Evolutionary conservation across 495 filamentous ascomycete species (phyloP), one percentile per base, ranked within the genome.

Genomic region (Physcia stellaris): DNA sequence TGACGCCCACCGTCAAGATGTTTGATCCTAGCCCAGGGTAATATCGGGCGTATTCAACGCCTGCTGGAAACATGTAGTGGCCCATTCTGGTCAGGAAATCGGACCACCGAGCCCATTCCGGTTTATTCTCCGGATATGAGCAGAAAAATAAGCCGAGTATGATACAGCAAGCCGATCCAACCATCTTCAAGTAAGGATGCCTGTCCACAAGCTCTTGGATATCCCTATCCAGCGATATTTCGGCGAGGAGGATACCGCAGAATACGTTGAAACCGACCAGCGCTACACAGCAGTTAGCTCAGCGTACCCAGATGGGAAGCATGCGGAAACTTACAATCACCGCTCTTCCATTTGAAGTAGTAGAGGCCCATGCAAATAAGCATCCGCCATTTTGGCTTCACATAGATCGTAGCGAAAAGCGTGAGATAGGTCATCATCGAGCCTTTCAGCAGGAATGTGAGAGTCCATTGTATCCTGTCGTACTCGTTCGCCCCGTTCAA

Each of bases 391-490:
- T 63, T 58, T 34, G 70, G 67, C 42, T 65, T 69, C 44, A 73
- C 59, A 45, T 71, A 73, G 51, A 68, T 60, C 1, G 68, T 72
- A 2, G 69, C 70, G 13, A 70, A 54, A 3, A 76, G 53, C 27
- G 73, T 59, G 10, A 68, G 56, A 41, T 76, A 81, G 2, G 79
- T 67, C 37, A 72, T 50, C 67, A 79, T 75, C 15, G 70, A 72
- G 4, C 72, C 71, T 47, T 68, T 66, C 22, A 81, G 53, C 31
- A 81, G 48, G 2, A 71, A 75, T n/a, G 75, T 52, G 24, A 81
- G 46, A 4, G 77, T 75, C 77, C 77, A 81, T 47, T 78, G 74
- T 33, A 79, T 73, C 20, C 66, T 68, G 45, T 79, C 77, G 45
- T 77, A 81, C 13, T 59, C 55, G 53, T 74, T 76, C 40, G 58